Evolutionary conservation across 202 grass and related monocot genomes (phyloP).

Genomic region (Schoenoplectus tabernaemontani): DNA sequence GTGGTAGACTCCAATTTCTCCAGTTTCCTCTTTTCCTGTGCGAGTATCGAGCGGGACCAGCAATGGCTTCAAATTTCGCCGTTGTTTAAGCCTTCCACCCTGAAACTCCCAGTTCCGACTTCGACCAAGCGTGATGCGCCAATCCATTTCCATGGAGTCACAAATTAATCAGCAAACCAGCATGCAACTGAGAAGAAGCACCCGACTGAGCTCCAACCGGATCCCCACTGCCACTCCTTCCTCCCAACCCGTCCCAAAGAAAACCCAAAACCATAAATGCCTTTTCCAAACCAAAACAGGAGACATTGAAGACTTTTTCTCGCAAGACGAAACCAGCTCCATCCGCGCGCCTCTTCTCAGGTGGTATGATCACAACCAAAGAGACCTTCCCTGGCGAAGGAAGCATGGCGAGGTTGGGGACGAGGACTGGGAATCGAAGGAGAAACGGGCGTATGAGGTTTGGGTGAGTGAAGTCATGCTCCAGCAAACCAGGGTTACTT

Average conservation of each 20-base stretch:
- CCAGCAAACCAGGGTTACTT: constrained; percentile 84
- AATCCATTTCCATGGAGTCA: constrained; percentile 2
- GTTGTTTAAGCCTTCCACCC: neutral
- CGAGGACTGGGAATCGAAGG: neutral
- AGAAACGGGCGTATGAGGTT: constrained; percentile 73
- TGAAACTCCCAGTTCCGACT: neutral
- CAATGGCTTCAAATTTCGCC: neutral
- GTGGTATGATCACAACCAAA: constrained; percentile 66
- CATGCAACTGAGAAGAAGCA: neutral
- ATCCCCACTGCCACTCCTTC: neutral
- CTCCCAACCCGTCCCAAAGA: neutral
- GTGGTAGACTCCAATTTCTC: no score
- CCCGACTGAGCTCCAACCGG: neutral
- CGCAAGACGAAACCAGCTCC: neutral
- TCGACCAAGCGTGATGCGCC: neutral
- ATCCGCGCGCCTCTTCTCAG: constrained; percentile 39
- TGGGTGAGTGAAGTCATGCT: constrained; percentile 99
- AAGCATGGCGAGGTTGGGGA: neutral
- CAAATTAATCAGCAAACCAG: neutral
- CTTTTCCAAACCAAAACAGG: neutral
- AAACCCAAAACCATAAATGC: neutral
- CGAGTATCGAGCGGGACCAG: neutral
- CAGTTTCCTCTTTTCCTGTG: neutral
- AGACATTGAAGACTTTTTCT: constrained; percentile 20
- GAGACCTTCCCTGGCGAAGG: constrained; percentile 69